phyloP scores from a whole-genome alignment of 805 yeast species.

The Lachancea lanzarotensis region DNA sequence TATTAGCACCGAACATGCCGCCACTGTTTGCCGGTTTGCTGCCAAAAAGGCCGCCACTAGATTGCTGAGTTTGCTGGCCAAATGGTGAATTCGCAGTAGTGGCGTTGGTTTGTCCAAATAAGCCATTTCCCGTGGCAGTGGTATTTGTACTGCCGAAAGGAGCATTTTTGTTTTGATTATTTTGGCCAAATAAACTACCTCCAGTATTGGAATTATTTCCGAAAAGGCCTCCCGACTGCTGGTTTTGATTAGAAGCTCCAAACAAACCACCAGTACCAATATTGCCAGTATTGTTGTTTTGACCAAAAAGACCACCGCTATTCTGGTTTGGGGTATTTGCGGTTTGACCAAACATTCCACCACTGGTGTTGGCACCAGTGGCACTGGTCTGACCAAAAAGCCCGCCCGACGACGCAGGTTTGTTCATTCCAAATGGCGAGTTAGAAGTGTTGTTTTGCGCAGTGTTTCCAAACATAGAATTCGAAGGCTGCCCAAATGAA shows the following conservation, averaged over 20 bases:
- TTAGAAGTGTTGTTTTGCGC: slow-evolving; percentile 21
- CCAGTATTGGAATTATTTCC: slow-evolving; percentile 28
- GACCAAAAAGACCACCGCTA: slow-evolving; percentile 32
- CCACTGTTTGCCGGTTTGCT: slow-evolving; percentile 22
- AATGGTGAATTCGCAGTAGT: slow-evolving; percentile 31
- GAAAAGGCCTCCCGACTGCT: slow-evolving; percentile 35
- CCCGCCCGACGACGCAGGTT: slow-evolving; percentile 28
- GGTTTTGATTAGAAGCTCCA: slow-evolving; percentile 17
- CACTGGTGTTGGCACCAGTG: slow-evolving; percentile 33
- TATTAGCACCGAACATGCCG: slow-evolving; percentile 29
- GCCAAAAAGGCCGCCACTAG: slow-evolving; percentile 37
- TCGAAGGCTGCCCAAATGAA: slow-evolving; percentile 20
- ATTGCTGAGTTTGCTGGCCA: slow-evolving; percentile 29
- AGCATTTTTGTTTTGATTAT: slow-evolving; percentile 15
- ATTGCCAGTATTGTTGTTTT: slow-evolving; percentile 14
- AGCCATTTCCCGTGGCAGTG: slow-evolving; percentile 19
- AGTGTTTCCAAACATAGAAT: slow-evolving; percentile 10
- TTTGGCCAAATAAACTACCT: slow-evolving; percentile 32
- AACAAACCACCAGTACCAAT: slow-evolving; percentile 22
- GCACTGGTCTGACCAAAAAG: slow-evolving; percentile 27
- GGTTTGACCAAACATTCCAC: slow-evolving; percentile 24
- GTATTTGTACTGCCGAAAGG: slow-evolving; percentile 24
- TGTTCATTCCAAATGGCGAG: slow-evolving; percentile 38
- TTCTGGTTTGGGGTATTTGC: slow-evolving; percentile 33
- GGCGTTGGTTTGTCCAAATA: slow-evolving; percentile 32